Evolutionary conservation across 768 basidiomycete genomes (phyloP).

Genomic region (Mycena alexandri): DNA sequence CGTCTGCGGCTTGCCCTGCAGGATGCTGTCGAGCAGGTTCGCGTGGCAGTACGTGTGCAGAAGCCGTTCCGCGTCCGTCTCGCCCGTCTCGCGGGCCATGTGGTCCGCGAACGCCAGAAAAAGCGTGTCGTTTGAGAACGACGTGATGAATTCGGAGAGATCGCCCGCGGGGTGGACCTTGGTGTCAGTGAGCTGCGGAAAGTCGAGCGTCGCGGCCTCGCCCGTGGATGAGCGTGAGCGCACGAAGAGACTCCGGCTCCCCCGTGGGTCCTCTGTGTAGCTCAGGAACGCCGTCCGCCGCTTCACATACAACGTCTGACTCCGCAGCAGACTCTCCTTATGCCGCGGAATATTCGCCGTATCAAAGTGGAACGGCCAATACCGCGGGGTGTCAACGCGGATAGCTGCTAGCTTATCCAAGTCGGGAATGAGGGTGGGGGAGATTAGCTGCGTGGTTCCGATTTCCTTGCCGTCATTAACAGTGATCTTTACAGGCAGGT

Average conservation of each 20-base stretch:
- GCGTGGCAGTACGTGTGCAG: slow-evolving; percentile 84
- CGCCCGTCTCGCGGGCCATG: slow-evolving; percentile 73
- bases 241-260: slow-evolving; percentile 91
- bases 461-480: slow-evolving; percentile 73
- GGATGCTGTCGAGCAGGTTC: slow-evolving; percentile 84
- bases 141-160: slow-evolving; percentile 86
- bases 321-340: slow-evolving; percentile 74
- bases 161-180: slow-evolving; percentile 79
- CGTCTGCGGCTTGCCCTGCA: slow-evolving; percentile 90
- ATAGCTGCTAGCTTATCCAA: slow-evolving; percentile 86
- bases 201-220: slow-evolving; percentile 87
- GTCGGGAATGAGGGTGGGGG: slow-evolving; percentile 93
- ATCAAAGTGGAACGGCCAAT: slow-evolving; percentile 94
- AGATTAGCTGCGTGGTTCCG: slow-evolving; percentile 84
- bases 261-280: slow-evolving; percentile 94
- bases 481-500: slow-evolving; percentile 91
- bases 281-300: slow-evolving; percentile 92
- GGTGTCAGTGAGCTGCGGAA: slow-evolving; percentile 78
- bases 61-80: slow-evolving; percentile 68
- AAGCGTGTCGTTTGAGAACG: slow-evolving; percentile 84
- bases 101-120: slow-evolving; percentile 88
- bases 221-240: slow-evolving; percentile 88
- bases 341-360: slow-evolving; percentile 76
- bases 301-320: slow-evolving; percentile 92
- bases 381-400: slow-evolving; percentile 92